Evolutionary conservation across 208 protist genomes (phyloP).

Genomic region (Trichomonas vaginalis): DNA sequence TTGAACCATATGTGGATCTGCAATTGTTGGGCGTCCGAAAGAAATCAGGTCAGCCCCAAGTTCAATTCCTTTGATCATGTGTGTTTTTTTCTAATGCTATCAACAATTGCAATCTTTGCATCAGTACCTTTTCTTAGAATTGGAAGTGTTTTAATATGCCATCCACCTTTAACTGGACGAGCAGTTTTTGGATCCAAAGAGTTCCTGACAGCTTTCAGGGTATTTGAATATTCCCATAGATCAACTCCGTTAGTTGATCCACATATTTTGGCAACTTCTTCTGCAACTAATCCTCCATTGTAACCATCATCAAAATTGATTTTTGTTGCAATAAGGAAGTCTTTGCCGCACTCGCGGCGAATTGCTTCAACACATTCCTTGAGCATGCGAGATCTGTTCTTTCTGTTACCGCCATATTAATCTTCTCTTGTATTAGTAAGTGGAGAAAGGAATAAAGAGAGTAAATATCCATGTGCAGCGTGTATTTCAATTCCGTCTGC

Average conservation of each 20-base stretch:
- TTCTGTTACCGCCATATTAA: neutral
- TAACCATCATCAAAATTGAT: neutral
- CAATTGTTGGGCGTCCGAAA: neutral
- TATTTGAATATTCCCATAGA: neutral
- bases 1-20: neutral
- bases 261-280: neutral
- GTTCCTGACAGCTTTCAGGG: neutral
- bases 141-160: neutral
- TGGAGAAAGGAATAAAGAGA: neutral
- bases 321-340: neutral
- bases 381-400: neutral
- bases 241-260: neutral
- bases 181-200: neutral
- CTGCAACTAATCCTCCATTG: neutral
- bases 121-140: neutral
- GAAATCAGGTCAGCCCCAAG: neutral
- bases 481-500: neutral
- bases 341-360: neutral
- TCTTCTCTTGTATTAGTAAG: neutral
- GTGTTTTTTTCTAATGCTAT: neutral
- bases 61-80: neutral
- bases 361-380: neutral
- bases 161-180: neutral
- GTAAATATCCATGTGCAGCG: neutral
- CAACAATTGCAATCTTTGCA: neutral